phyloP scores from a whole-genome alignment of 169 alveolate species.

The Eimeria sp. region DNA sequence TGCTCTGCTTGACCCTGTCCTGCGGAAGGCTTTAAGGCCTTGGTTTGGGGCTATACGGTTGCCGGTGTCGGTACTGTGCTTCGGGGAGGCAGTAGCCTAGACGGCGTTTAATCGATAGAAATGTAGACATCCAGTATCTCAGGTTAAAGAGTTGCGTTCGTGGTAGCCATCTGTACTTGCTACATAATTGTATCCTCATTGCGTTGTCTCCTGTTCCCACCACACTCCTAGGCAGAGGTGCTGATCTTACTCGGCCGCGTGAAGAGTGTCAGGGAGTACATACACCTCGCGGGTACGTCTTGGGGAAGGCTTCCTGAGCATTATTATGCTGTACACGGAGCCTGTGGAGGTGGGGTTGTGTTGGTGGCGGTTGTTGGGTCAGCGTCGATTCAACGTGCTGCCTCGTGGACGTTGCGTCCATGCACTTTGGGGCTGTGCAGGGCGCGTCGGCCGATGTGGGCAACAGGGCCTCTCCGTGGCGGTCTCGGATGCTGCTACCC shows the following conservation, averaged over 20 bases:
- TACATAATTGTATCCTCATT: background rate
- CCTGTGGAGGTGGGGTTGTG: background rate
- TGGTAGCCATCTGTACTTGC: background rate
- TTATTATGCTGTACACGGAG: background rate
- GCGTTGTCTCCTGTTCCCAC: background rate
- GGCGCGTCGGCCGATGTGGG: conserved; percentile 70
- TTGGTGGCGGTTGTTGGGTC: background rate
- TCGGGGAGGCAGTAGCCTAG: background rate
- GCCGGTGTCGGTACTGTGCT: background rate
- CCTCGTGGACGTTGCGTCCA: background rate
- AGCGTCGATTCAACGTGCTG: background rate
- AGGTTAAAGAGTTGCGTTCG: background rate
- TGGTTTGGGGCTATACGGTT: background rate
- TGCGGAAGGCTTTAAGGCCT: background rate
- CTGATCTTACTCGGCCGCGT: conserved; percentile 70
- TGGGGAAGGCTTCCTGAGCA: background rate
- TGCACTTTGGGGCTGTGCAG: conserved; percentile 40
- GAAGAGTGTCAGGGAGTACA: conserved; percentile 49
- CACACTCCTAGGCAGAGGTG: conserved; percentile 34
- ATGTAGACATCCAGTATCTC: background rate
- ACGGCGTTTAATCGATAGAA: background rate
- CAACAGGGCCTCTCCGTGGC: conserved; percentile 42
- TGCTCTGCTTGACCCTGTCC: background rate
- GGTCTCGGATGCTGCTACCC: conserved; percentile 20
- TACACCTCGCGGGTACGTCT: conserved; percentile 73